Conservation (phyloP, 148 eudicot species). For the Polygonum aviculare region DNA sequence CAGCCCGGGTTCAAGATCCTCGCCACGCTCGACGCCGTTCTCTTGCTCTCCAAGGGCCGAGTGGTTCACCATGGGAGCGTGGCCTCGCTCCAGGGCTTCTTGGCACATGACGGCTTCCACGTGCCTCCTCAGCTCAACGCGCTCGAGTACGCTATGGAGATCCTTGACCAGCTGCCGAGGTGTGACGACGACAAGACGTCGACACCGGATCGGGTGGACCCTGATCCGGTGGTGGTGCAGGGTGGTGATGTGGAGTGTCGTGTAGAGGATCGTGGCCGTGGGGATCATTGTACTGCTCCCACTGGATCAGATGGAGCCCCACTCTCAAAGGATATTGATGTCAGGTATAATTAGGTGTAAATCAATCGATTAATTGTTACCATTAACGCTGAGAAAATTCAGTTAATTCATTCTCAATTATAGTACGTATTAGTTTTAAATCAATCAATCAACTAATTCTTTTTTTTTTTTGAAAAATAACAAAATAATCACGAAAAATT, state of each 20-base stretch:
- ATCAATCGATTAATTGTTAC: not conserved
- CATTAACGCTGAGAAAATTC: not conserved
- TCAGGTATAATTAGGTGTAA: not conserved
- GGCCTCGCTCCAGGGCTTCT: conserved; percentile 42
- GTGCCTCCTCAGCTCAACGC: conserved; percentile 88
- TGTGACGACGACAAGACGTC: not conserved
- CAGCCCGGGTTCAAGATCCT: conserved; percentile 90
- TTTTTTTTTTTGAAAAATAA: too few relatives aligned
- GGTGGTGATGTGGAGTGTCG: not conserved
- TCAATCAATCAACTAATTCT: too few relatives aligned
- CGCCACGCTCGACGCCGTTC: conserved; percentile 52
- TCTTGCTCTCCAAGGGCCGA: conserved; percentile 57
- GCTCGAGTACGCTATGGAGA: conserved; percentile 87
- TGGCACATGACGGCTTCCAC: conserved; percentile 44
- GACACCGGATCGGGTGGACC: not conserved
- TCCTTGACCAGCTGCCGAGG: conserved; percentile 35
- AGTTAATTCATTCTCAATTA: not conserved
- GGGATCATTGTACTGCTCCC: not conserved
- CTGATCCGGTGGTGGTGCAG: not conserved
- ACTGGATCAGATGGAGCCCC: not conserved
- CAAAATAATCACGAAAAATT: too few relatives aligned
- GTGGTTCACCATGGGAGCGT: conserved; percentile 84
- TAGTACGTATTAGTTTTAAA: too few relatives aligned
- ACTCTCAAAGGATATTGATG: not conserved
- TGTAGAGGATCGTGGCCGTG: not conserved